Base-by-base conservation (phyloP, 805 yeast genomes). In the Candida sakaeoensis region DNA sequence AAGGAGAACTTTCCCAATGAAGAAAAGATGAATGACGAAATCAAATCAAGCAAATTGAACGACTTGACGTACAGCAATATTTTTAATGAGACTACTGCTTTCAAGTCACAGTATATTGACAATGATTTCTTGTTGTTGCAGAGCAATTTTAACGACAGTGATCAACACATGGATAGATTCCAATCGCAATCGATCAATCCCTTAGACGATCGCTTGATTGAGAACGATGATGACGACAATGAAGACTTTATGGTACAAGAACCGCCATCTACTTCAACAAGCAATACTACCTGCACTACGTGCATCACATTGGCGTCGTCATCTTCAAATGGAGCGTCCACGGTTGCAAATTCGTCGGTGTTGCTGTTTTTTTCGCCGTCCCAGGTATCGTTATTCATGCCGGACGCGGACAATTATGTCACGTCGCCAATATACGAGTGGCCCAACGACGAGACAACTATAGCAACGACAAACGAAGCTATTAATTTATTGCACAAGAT, bases 341-440 rank as follows among this genome's bases (percentile, higher is more conserved):
- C 42, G 19, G 24, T n/a, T 5, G 22, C 24, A 16, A 32, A 25
- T n/a, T 28, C 41, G 6, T 39, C 36, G n/a, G 23, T 39, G n/a
- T 6, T 39, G n/a, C 38, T 35, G 35, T 26, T 33, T 19, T 25
- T 31, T 8, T 26, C 43, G 8, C 36, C 38, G n/a, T 25, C 39
- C 3, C 33, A 30, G 7, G 13, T 17, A 8, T 30, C 41, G 8
- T 17, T 30, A 2, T 23, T 29, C 3, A 26, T 1, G 1, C 6
- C 37, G 5, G 34, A 37, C 16, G 32, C 26, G 8, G 42, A 42
- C 8, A 42, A 35, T 15, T 42, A 28, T 19, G 33, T 42, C 3
- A 36, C 37, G 2, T 28, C 42, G 3, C 45, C 42, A 14, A 42
- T 42, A 6, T 42, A 38, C 17, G 45, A 42, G 29, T 42, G 45